Conservation (phyloP, 805 yeast genomes). For the Myxozyma udenii region DNA sequence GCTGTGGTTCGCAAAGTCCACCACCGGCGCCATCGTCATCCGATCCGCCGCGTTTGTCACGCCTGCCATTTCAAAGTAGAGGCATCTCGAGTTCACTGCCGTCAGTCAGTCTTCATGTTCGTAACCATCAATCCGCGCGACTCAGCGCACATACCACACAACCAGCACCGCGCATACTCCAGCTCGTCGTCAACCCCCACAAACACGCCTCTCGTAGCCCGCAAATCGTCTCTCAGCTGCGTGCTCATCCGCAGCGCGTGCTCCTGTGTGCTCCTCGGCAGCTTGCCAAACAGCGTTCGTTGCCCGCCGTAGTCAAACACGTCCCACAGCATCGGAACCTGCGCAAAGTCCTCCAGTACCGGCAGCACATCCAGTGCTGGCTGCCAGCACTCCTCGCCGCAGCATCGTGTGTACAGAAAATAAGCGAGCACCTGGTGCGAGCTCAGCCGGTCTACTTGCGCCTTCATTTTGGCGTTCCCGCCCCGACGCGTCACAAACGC, state of each 20-base stretch:
- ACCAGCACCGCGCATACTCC: slow-evolving; percentile 68
- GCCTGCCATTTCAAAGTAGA: slow-evolving; percentile 67
- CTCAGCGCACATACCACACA: slow-evolving; percentile 43
- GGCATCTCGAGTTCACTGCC: slow-evolving; percentile 78
- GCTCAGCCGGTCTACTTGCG: slow-evolving; percentile 10
- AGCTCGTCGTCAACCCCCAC: slow-evolving; percentile 6
- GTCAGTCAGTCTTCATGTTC: not conserved
- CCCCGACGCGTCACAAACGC: not conserved
- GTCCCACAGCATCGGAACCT: slow-evolving; percentile 65
- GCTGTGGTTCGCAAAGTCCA: slow-evolving; percentile 80
- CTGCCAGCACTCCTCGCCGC: slow-evolving; percentile 49
- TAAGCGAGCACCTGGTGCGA: slow-evolving; percentile 33
- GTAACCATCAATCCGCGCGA: not conserved
- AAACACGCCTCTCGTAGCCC: slow-evolving; percentile 33
- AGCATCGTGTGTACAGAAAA: slow-evolving; percentile 37
- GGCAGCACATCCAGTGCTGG: slow-evolving; percentile 72
- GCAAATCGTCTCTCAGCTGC: slow-evolving; percentile 47
- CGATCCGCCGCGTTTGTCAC: slow-evolving; percentile 55
- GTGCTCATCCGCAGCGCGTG: slow-evolving; percentile 17
- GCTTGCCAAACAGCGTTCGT: not conserved
- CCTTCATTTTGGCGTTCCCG: not conserved
- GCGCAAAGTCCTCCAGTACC: slow-evolving; percentile 46
- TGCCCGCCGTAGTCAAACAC: slow-evolving; percentile 7
- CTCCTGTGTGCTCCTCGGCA: slow-evolving; percentile 6
- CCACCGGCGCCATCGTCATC: slow-evolving; percentile 87